These are phyloP conservation scores for Stropharia rugosoannulata DNA, from an alignment of 768 basidiomycete species.

Conservation along the genomic window DNA sequence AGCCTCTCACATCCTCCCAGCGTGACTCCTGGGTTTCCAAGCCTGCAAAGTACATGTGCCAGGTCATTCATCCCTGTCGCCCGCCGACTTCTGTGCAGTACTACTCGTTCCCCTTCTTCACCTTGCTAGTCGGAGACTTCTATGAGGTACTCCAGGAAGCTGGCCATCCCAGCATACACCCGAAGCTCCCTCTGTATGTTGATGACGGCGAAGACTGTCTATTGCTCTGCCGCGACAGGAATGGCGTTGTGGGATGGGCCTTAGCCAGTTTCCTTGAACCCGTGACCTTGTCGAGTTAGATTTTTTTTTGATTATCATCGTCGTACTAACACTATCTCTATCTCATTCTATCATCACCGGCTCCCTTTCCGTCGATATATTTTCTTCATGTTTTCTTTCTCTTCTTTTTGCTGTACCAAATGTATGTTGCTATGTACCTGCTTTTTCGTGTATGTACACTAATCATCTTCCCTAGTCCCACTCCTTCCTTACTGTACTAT, in stretches of 20 bases:
- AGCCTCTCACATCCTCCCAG: conserved; percentile 26
- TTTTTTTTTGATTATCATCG: neutral
- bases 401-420: neutral
- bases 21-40: conserved; percentile 45
- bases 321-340: conserved; percentile 5
- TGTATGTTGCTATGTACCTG: conserved; percentile 5
- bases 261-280: conserved; percentile 80
- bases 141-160: conserved; percentile 73
- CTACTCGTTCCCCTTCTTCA: conserved; percentile 77
- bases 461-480: neutral
- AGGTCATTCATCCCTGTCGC: conserved; percentile 65
- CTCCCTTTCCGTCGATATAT: neutral
- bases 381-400: neutral
- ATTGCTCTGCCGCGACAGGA: conserved; percentile 61
- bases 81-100: conserved; percentile 67
- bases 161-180: conserved; percentile 75
- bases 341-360: conserved; percentile 27
- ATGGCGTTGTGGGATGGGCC: conserved; percentile 71
- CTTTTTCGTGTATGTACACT: neutral
- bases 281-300: conserved; percentile 18
- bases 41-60: conserved; percentile 62
- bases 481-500: neutral
- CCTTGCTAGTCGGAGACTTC: conserved; percentile 57
- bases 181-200: conserved; percentile 72
- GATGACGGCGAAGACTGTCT: conserved; percentile 80